Evolutionary conservation across 306 rosid genomes (phyloP).

Genomic region (Corylus avellana): DNA sequence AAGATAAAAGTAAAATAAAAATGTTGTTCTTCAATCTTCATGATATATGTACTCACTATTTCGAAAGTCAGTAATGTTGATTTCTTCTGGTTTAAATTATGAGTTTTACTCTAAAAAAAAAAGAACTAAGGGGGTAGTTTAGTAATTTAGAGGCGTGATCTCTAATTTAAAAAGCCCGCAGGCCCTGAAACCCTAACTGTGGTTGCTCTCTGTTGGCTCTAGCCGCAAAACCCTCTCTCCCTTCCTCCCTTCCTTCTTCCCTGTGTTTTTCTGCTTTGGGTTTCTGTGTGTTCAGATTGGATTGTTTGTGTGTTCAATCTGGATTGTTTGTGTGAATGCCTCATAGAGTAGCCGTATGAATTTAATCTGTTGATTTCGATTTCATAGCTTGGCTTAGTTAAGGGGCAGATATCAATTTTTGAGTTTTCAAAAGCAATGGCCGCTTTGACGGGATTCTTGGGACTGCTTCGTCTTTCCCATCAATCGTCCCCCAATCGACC

Average conservation of each 20-base stretch:
- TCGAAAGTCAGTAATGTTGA: too few relatives aligned
- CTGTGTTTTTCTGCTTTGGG: too few relatives aligned
- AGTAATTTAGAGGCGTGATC: background rate
- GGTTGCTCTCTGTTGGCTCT: background rate
- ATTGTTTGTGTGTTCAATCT: background rate
- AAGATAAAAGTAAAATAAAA: too few relatives aligned
- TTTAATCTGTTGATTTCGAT: background rate
- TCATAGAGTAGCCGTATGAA: constrained; percentile 19
- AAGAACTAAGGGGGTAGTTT: background rate
- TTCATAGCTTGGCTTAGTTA: constrained; percentile 22
- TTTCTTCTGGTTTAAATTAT: too few relatives aligned
- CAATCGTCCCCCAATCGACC: constrained; percentile 24
- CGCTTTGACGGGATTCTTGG: constrained; percentile 6
- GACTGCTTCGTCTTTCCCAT: background rate
- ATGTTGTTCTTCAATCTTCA: too few relatives aligned
- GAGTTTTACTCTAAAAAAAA: too few relatives aligned
- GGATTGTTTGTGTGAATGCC: background rate
- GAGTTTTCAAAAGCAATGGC: background rate
- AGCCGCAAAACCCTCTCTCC: background rate
- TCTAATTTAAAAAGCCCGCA: background rate
- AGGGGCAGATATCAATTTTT: constrained; percentile 18
- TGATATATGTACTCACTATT: too few relatives aligned
- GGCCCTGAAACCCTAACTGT: background rate
- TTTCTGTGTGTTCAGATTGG: too few relatives aligned
- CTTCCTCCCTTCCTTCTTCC: background rate